Conservation (phyloP, 2,329 filamentous ascomycete species). For the Mollisia scopiformis region DNA sequence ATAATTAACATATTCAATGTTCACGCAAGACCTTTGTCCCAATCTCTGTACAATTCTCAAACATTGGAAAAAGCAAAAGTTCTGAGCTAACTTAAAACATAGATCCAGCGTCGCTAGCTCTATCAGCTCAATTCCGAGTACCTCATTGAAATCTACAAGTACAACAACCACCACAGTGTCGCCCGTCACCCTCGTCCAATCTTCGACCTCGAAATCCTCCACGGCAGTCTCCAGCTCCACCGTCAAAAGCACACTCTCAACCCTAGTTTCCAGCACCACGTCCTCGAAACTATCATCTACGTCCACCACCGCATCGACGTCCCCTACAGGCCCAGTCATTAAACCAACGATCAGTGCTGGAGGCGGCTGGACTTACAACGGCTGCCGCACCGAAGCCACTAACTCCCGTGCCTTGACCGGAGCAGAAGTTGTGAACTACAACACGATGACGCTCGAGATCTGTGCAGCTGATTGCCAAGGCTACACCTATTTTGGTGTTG, state of each 20-base stretch:
- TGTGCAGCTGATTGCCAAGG: conserved; percentile 33
- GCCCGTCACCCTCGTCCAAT: not conserved
- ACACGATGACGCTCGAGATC: conserved; percentile 36
- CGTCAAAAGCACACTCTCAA: conserved; percentile 1
- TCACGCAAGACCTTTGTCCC: not conserved
- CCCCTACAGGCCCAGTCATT: conserved; percentile 7
- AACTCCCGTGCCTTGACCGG: conserved; percentile 10
- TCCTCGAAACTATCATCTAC: not conserved
- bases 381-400: conserved; percentile 20
- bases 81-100: not conserved
- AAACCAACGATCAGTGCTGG: conserved; percentile 1
- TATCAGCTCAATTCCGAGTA: not conserved
- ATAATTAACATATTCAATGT: not conserved
- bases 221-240: too few relatives aligned
- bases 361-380: conserved; percentile 15
- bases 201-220: not conserved
- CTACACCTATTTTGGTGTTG: conserved; percentile 41
- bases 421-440: conserved; percentile 20
- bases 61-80: not conserved
- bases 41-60: not conserved
- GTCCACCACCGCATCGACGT: conserved; percentile 7
- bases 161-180: not conserved
- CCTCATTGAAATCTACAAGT: not conserved
- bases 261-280: not conserved
- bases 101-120: not conserved